Percentiles rank a stretch among this genome's conserved stretches.
These are phyloP conservation scores for Arthonia radiata DNA, from an alignment of 495 filamentous ascomycete genomes.

Conservation along the genomic window DNA sequence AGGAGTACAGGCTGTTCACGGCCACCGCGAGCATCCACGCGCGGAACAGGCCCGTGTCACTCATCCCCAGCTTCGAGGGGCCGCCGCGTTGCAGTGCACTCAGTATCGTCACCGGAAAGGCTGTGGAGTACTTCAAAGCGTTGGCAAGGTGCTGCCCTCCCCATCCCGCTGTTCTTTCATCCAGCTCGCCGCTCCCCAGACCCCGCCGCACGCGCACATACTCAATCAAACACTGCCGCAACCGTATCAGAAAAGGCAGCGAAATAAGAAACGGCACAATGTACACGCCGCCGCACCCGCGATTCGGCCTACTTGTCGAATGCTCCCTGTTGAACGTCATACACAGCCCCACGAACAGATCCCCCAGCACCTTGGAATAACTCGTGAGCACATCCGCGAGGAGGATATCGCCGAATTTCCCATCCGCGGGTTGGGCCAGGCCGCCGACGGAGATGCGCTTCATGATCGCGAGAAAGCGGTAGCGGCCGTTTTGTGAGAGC, in stretches of 20 bases:
- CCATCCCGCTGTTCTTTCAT: conserved; percentile 27
- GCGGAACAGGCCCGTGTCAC: conserved; percentile 29
- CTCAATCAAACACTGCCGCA: conserved; percentile 82
- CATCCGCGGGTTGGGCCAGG: conserved; percentile 53
- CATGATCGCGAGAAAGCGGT: conserved; percentile 44
- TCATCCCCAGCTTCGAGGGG: conserved; percentile 22
- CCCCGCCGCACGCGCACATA: conserved; percentile 42
- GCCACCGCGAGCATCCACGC: conserved; percentile 37
- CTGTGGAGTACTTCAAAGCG: conserved; percentile 71
- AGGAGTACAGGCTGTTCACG: conserved; percentile 71
- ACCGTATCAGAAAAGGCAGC: conserved; percentile 57
- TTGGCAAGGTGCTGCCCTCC: conserved; percentile 76
- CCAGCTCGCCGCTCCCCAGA: conserved; percentile 8
- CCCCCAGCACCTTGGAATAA: conserved; percentile 75
- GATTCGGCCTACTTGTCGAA: conserved; percentile 57
- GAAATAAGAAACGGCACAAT: conserved; percentile 60
- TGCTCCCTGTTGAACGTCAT: conserved; percentile 54
- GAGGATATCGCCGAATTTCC: conserved; percentile 82
- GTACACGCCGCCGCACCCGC: conserved; percentile 49
- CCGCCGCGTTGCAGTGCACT: conserved; percentile 44
- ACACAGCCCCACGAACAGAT: conserved; percentile 69
- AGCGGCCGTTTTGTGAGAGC: conserved; percentile 46
- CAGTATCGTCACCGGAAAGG: conserved; percentile 76
- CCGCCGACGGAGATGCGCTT: conserved; percentile 54
- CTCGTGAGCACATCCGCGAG: conserved; percentile 88